Conservation (phyloP, 2,329 filamentous ascomycete genomes). For the Pseudopyrenochaeta lycopersici region DNA sequence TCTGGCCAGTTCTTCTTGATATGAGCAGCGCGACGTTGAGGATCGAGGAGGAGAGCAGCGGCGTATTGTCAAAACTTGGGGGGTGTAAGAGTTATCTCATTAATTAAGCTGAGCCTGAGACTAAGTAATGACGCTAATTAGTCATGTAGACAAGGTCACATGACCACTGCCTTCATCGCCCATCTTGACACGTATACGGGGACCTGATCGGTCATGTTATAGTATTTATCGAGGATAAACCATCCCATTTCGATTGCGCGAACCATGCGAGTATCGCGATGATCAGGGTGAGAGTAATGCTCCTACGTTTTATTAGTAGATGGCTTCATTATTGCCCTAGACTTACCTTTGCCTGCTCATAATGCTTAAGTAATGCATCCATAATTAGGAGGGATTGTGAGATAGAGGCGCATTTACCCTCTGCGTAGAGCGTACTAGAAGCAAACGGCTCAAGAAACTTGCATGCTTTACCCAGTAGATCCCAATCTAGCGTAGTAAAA, state of each 20-base stretch:
- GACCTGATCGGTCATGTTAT: background rate
- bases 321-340: background rate
- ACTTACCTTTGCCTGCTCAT: constrained; percentile 9
- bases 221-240: constrained; percentile 15
- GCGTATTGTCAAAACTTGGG: too few species aligned
- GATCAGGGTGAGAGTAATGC: constrained; percentile 2
- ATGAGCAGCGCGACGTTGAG: too few species aligned
- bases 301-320: constrained; percentile 7
- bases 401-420: constrained; percentile 10
- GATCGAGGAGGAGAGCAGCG: too few species aligned
- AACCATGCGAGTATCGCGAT: constrained; percentile 6
- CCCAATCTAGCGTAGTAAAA: constrained; percentile 2
- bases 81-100: too few species aligned
- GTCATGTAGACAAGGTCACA: too few species aligned
- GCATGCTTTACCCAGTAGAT: constrained; percentile 5
- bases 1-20: too few species aligned
- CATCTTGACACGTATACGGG: too few species aligned
- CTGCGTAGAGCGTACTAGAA: constrained; percentile 5
- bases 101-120: too few species aligned
- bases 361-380: constrained; percentile 2
- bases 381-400: constrained; percentile 2
- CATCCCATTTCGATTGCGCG: constrained; percentile 6
- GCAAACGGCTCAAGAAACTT: constrained; percentile 8
- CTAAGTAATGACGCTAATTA: too few species aligned
- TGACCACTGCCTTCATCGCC: too few species aligned